These are phyloP conservation scores for Boletus pseudopeckii DNA, from an alignment of 768 basidiomycete genomes.

Conservation along the genomic window DNA sequence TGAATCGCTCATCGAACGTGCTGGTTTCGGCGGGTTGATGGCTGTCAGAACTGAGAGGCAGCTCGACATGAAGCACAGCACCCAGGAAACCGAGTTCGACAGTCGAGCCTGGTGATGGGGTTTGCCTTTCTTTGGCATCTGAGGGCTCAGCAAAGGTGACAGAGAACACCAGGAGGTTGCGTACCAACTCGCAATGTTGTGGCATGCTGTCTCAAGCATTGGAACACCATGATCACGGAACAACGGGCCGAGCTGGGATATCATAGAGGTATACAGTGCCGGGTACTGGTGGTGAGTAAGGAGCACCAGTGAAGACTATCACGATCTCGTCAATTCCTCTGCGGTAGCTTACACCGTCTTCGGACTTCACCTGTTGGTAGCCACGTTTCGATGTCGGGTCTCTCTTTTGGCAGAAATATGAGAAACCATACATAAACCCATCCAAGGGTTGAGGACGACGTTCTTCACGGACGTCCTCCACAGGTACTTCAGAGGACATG, in stretches of 20 bases:
- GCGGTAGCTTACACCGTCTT: not conserved
- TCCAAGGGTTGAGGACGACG: conserved; percentile 45
- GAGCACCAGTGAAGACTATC: conserved; percentile 58
- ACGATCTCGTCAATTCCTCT: conserved; percentile 1
- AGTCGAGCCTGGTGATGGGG: conserved; percentile 57
- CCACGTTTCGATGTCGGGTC: conserved; percentile 70
- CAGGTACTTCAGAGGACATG: conserved; percentile 16
- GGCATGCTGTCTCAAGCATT: conserved; percentile 83
- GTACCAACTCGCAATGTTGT: conserved; percentile 84
- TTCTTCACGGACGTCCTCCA: conserved; percentile 14
- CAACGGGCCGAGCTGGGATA: conserved; percentile 67
- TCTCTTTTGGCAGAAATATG: conserved; percentile 69
- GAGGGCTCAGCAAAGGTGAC: conserved; percentile 7
- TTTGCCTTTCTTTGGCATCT: conserved; percentile 67
- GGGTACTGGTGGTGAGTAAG: conserved; percentile 79
- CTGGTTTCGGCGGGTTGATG: conserved; percentile 65
- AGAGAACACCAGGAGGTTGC: conserved; percentile 20
- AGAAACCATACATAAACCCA: conserved; percentile 75
- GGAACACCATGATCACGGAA: conserved; percentile 70
- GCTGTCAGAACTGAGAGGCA: conserved; percentile 66
- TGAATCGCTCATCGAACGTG: conserved; percentile 48
- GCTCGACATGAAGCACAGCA: conserved; percentile 63
- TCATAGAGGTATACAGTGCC: conserved; percentile 71
- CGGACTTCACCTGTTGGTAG: conserved; percentile 62
- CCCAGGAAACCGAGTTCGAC: conserved; percentile 85